These are phyloP conservation scores for Gossypium herbaceum DNA, from an alignment of 345 rosid species.

Conservation along the genomic window DNA sequence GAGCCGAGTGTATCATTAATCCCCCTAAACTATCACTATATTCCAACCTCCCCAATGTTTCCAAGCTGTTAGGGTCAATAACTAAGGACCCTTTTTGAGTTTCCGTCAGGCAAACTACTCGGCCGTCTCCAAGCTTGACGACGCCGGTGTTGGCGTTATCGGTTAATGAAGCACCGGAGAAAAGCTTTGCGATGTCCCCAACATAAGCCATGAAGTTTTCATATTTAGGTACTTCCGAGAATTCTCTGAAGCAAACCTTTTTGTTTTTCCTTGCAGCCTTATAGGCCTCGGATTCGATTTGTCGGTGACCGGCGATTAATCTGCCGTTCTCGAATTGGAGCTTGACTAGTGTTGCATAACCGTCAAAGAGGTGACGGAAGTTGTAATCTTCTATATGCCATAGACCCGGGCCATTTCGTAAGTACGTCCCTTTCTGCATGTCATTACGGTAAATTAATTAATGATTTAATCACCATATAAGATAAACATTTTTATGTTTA, in stretches of 20 bases:
- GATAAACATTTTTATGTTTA: not conserved
- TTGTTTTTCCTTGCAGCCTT: slow-evolving; percentile 74
- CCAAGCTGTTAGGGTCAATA: slow-evolving; percentile 62
- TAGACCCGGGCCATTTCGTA: slow-evolving; percentile 89
- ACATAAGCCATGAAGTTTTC: slow-evolving; percentile 61
- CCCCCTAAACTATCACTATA: slow-evolving; percentile 67
- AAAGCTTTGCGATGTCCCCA: slow-evolving; percentile 61
- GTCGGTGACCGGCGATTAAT: slow-evolving; percentile 69
- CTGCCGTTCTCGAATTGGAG: slow-evolving; percentile 68
- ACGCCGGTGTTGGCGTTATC: slow-evolving; percentile 96
- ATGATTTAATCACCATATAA: not conserved
- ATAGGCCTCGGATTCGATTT: slow-evolving; percentile 79
- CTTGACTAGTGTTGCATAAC: slow-evolving; percentile 76
- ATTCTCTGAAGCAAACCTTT: slow-evolving; percentile 76
- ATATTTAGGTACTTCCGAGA: slow-evolving; percentile 74
- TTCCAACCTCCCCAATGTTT: slow-evolving; percentile 66
- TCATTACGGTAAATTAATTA: slow-evolving; percentile 1
- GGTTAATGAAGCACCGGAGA: slow-evolving; percentile 84
- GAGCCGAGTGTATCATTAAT: slow-evolving; percentile 82
- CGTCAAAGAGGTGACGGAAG: slow-evolving; percentile 96
- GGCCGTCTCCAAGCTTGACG: slow-evolving; percentile 74
- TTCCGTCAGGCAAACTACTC: slow-evolving; percentile 88
- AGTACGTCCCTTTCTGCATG: slow-evolving; percentile 88
- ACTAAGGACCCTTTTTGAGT: slow-evolving; percentile 84
- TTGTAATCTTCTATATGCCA: slow-evolving; percentile 79